Evolutionary conservation across 441 rosid species (phyloP).

Genomic region (Viola pubescens): DNA sequence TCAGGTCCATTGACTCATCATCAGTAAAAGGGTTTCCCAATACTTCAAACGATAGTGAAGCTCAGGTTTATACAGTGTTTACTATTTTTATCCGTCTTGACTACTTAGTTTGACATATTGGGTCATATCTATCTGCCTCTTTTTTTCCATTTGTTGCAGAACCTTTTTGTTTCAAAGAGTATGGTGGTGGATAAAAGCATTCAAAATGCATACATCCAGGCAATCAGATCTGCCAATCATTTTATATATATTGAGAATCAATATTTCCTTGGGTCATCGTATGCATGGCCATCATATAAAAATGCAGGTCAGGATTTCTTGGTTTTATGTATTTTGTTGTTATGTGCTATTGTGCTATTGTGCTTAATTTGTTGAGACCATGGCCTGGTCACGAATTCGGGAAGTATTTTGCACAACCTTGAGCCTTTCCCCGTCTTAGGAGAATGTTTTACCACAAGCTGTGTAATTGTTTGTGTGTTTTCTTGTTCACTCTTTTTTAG

Average conservation of each 20-base stretch:
- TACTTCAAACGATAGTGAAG: not conserved
- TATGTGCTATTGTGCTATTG: no score
- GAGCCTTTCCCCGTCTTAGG: no score
- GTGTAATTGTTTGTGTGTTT: no score
- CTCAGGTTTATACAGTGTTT: not conserved
- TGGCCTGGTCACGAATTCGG: no score
- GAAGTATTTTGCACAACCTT: no score
- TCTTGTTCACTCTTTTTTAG: no score
- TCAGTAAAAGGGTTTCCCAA: not conserved
- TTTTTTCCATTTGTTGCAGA: not conserved
- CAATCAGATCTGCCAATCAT: conserved; percentile 43
- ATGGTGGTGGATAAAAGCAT: conserved; percentile 29
- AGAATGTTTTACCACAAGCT: no score
- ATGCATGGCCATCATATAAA: conserved; percentile 24
- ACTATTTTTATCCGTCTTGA: not conserved
- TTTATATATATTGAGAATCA: conserved; percentile 41
- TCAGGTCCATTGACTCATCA: conserved; percentile 1
- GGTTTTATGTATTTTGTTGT: not conserved
- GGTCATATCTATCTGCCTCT: no score
- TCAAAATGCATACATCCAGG: conserved; percentile 38
- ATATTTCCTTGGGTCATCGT: conserved; percentile 41
- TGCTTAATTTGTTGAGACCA: no score
- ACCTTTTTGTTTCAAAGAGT: conserved; percentile 15
- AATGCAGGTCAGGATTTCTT: conserved; percentile 21
- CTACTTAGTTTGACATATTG: not conserved